Evolutionary conservation across 2,329 filamentous ascomycete species (phyloP).

Genomic region (Biscogniauxia sp.): DNA sequence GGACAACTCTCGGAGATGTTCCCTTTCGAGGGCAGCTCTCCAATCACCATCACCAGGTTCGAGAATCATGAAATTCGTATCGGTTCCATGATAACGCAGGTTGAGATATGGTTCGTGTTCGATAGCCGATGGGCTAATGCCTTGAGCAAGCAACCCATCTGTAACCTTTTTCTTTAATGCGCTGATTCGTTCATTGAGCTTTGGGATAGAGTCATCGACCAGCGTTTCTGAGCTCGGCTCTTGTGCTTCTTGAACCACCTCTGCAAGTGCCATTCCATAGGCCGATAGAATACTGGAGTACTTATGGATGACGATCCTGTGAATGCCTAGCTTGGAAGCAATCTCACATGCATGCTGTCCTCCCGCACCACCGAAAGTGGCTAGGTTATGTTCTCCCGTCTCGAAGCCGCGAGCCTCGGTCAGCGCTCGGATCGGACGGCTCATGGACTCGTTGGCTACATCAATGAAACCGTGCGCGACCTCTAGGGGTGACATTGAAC

Average conservation of each 20-base stretch:
- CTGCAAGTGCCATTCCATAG: conserved; percentile 31
- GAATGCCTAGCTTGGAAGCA: conserved; percentile 40
- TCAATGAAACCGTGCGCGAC: conserved; percentile 70
- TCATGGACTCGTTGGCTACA: conserved; percentile 76
- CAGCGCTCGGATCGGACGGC: conserved; percentile 61
- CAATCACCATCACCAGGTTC: conserved; percentile 10
- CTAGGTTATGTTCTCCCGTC: conserved; percentile 33
- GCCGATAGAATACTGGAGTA: conserved; percentile 37
- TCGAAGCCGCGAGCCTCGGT: conserved; percentile 14
- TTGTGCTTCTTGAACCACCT: conserved; percentile 10
- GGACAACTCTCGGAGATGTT: conserved; percentile 11
- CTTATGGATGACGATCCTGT: conserved; percentile 40
- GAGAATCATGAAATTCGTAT: conserved; percentile 13
- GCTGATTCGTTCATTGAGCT: conserved; percentile 5
- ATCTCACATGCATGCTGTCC: conserved; percentile 53
- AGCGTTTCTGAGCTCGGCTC: conserved; percentile 6
- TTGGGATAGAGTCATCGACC: conserved; percentile 3
- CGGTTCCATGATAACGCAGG: conserved; percentile 22
- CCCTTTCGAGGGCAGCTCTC: conserved; percentile 6
- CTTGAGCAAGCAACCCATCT: conserved; percentile 14
- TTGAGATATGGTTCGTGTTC: conserved; percentile 21
- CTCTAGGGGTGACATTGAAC: conserved; percentile 33
- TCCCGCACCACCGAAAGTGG: conserved; percentile 66
- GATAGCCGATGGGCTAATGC: conserved; percentile 15
- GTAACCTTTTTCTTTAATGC: conserved; percentile 14